phyloP scores from a whole-genome alignment of 805 yeast genomes.

The Blastobotrys americana region DNA sequence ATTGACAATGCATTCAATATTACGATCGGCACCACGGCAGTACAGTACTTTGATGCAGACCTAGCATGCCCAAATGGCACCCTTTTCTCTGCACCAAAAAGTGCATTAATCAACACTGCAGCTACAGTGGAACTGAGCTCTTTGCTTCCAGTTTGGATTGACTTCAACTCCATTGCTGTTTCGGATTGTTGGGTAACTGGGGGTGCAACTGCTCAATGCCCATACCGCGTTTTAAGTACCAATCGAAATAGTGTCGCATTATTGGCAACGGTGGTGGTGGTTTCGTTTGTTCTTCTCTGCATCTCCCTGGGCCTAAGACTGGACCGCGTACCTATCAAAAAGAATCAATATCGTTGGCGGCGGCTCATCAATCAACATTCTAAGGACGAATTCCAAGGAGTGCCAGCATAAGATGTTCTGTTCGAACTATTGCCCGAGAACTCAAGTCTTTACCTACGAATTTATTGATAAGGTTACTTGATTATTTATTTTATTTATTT shows the following conservation, averaged over 20 bases:
- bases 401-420: constrained; percentile 51
- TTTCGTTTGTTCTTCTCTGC: constrained; percentile 46
- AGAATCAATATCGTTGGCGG: constrained; percentile 61
- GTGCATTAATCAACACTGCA: constrained; percentile 41
- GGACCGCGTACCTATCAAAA: constrained; percentile 60
- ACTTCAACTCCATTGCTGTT: constrained; percentile 68
- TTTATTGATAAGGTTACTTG: constrained; percentile 1
- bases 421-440: constrained; percentile 21
- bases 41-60: constrained; percentile 28
- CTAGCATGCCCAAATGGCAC: constrained; percentile 32
- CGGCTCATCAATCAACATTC: constrained; percentile 47
- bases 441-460: constrained; percentile 3
- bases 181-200: constrained; percentile 80
- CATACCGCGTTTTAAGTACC: constrained; percentile 55
- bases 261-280: constrained; percentile 60
- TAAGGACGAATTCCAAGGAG: constrained; percentile 73
- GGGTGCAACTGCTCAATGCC: constrained; percentile 71
- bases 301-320: constrained; percentile 50
- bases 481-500: constrained; percentile 6
- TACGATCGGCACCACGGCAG: constrained; percentile 31
- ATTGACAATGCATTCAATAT: constrained; percentile 32
- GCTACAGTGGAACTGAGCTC: constrained; percentile 15
- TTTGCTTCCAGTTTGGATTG: constrained; percentile 58
- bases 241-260: constrained; percentile 51
- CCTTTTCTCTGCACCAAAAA: constrained; percentile 42